These are phyloP conservation scores for Populus pruinosa DNA, from an alignment of 345 rosid species.

Conservation along the genomic window DNA sequence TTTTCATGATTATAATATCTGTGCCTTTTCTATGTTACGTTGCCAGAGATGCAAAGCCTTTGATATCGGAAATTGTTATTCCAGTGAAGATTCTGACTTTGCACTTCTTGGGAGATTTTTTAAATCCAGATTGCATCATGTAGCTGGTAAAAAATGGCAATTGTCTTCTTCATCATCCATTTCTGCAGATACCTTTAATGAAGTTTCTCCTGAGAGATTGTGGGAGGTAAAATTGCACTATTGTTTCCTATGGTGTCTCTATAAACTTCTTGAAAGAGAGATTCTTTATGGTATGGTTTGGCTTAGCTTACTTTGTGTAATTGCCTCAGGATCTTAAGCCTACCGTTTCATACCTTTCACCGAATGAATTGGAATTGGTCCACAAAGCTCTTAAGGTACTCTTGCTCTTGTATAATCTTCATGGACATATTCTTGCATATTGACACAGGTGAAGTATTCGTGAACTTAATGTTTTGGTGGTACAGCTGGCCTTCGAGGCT, in stretches of 20 bases:
- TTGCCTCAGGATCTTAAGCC: constrained; percentile 59
- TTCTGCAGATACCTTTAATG: constrained; percentile 36
- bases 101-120: constrained; percentile 37
- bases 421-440: neutral
- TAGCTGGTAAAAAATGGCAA: constrained; percentile 53
- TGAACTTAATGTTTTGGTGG: constrained; percentile 29
- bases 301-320: neutral
- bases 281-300: neutral
- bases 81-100: constrained; percentile 35
- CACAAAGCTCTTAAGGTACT: constrained; percentile 71
- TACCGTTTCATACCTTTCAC: constrained; percentile 67
- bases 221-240: constrained; percentile 71
- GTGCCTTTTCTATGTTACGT: constrained; percentile 18
- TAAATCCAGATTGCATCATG: constrained; percentile 39
- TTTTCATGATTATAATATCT: neutral
- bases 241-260: constrained; percentile 1
- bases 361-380: constrained; percentile 79
- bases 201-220: constrained; percentile 68
- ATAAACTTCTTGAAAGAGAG: neutral
- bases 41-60: constrained; percentile 50
- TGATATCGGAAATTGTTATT: constrained; percentile 35
- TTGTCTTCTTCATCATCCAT: constrained; percentile 43
- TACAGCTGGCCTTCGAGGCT: constrained; percentile 93
- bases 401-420: constrained; percentile 7
- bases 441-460: constrained; percentile 10